These are phyloP conservation scores for Neopestalotiopsis clavispora DNA, from an alignment of 2,329 filamentous ascomycete genomes.

Conservation along the genomic window DNA sequence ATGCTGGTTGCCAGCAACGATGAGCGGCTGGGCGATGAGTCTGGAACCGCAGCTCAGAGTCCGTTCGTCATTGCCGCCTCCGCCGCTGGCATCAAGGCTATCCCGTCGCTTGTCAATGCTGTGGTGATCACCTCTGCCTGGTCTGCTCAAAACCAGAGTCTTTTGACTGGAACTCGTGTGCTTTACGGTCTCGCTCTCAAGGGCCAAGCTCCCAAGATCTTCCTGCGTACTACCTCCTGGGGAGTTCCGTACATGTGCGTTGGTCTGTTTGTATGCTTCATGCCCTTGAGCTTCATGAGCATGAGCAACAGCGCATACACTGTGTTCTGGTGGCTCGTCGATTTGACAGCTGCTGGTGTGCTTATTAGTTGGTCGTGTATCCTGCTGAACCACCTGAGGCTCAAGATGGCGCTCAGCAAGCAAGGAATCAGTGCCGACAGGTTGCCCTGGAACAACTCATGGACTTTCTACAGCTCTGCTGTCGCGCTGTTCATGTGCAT, in stretches of 20 bases:
- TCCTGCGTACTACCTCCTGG: constrained; percentile 54
- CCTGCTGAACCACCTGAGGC: constrained; percentile 62
- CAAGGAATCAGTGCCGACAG: constrained; percentile 56
- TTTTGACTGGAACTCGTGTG: constrained; percentile 59
- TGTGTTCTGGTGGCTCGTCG: constrained; percentile 70
- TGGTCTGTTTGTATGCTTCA: constrained; percentile 56
- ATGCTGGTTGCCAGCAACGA: constrained; percentile 60
- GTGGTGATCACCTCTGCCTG: constrained; percentile 61
- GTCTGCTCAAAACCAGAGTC: constrained; percentile 61
- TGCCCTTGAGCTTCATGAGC: constrained; percentile 63
- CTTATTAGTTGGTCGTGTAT: constrained; percentile 68
- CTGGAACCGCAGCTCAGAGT: constrained; percentile 51
- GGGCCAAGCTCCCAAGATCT: constrained; percentile 57
- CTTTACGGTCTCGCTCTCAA: constrained; percentile 60
- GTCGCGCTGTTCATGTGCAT: constrained; percentile 63
- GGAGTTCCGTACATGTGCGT: constrained; percentile 65
- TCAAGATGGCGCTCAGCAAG: constrained; percentile 57
- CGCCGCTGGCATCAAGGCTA: constrained; percentile 50
- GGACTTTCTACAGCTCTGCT: constrained; percentile 67
- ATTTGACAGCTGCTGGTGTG: constrained; percentile 65
- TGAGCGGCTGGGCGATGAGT: constrained; percentile 43
- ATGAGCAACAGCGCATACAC: constrained; percentile 62
- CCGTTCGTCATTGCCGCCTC: constrained; percentile 59
- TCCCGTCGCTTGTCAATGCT: constrained; percentile 64
- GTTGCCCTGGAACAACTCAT: constrained; percentile 67